Conservation (phyloP, 805 yeast genomes). For the Ogataea trehaloabstinens region DNA sequence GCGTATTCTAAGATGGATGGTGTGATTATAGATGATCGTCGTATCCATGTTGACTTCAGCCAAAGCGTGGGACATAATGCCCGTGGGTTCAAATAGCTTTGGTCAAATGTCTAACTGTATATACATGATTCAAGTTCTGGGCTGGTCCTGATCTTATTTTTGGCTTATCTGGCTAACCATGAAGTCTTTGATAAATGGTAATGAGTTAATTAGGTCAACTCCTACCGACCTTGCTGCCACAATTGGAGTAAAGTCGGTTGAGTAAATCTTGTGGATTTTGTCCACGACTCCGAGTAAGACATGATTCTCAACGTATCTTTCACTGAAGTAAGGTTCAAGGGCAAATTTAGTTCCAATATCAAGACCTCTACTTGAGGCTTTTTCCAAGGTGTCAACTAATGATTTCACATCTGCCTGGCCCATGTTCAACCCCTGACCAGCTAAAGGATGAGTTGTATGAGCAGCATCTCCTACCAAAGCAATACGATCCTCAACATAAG, state of each 20-base stretch:
- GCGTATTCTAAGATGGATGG: constrained; percentile 64
- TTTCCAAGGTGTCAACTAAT: constrained; percentile 65
- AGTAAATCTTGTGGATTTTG: constrained; percentile 83
- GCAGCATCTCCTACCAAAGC: constrained; percentile 99
- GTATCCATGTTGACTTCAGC: constrained; percentile 67
- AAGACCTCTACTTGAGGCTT: constrained; percentile 70
- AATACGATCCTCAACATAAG: constrained; percentile 77
- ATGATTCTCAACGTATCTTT: constrained; percentile 80
- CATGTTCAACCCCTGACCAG: constrained; percentile 98
- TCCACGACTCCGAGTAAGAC: constrained; percentile 84
- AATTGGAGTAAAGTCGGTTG: constrained; percentile 68
- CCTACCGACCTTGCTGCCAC: constrained; percentile 78
- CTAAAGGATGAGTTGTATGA: constrained; percentile 94
- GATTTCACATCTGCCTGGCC: constrained; percentile 90
- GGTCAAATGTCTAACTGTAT: too few relatives aligned
- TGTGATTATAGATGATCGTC: constrained; percentile 59
- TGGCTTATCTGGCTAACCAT: constrained; percentile 53
- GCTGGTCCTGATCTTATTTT: neutral
- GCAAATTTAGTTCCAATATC: constrained; percentile 84
- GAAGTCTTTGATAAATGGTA: constrained; percentile 64
- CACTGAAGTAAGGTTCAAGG: constrained; percentile 82
- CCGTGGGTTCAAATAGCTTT: too few relatives aligned
- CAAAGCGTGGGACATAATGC: constrained; percentile 43
- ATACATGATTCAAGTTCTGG: neutral
- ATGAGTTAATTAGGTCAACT: constrained; percentile 59